phyloP scores from a whole-genome alignment of 768 basidiomycete species.

The Lyophyllum semitale region DNA sequence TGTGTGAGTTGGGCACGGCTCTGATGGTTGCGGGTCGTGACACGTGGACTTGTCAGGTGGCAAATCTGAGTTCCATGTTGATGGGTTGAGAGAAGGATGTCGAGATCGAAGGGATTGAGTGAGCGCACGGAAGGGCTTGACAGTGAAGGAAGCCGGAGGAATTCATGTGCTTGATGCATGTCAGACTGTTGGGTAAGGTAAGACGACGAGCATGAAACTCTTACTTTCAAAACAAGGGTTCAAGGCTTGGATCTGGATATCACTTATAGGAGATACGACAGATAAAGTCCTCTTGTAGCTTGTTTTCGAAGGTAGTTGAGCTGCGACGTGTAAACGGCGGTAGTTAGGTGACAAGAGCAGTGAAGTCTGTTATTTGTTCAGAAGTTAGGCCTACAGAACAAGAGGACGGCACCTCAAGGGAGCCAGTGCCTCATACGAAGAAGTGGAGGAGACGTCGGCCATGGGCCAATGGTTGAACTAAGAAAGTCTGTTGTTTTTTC shows the following conservation, averaged over 20 bases:
- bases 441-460: too few relatives aligned
- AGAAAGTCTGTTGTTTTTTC: too few relatives aligned
- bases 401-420: too few relatives aligned
- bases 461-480: too few relatives aligned
- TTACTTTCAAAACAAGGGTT: constrained; percentile 42
- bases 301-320: too few relatives aligned
- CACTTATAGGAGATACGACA: too few relatives aligned
- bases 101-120: constrained; percentile 66
- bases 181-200: neutral
- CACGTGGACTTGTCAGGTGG: neutral
- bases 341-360: too few relatives aligned
- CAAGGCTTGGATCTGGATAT: constrained; percentile 22
- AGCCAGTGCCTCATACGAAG: too few relatives aligned
- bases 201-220: constrained; percentile 7
- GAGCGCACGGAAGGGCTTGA: constrained; percentile 43
- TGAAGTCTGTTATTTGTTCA: too few relatives aligned
- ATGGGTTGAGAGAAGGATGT: constrained; percentile 34
- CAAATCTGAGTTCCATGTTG: constrained; percentile 28
- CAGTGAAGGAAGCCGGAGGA: constrained; percentile 30
- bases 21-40: constrained; percentile 2
- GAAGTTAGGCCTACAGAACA: too few relatives aligned
- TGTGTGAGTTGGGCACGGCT: constrained; percentile 19
- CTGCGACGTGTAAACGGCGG: too few relatives aligned
- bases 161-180: constrained; percentile 45
- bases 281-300: too few relatives aligned